These are phyloP conservation scores for Cutaneotrichosporon sp. DNA, from an alignment of 1,284 basidiomycete species.

Conservation along the genomic window DNA sequence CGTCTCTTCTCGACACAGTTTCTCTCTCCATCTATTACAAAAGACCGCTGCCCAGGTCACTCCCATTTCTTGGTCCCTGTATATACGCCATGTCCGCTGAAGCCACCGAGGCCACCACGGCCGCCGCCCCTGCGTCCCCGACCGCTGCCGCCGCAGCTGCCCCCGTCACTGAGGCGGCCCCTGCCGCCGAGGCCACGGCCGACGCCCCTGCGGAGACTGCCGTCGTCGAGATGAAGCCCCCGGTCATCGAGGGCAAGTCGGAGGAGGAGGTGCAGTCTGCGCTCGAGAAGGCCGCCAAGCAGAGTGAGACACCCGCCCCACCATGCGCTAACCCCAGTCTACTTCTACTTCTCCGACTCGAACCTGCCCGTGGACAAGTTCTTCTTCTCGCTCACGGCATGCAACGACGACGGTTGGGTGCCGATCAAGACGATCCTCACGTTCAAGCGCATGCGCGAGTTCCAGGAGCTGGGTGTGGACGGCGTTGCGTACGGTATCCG, in stretches of 20 bases:
- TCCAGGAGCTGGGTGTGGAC: slow-evolving; percentile 55
- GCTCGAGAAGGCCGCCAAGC: slow-evolving; percentile 34
- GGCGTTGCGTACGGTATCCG: slow-evolving; percentile 66
- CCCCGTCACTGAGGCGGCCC: too few species aligned
- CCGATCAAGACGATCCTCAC: slow-evolving; percentile 80
- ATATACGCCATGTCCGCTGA: not conserved
- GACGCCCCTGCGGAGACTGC: slow-evolving; percentile 12
- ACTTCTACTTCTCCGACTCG: slow-evolving; percentile 95
- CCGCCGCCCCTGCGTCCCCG: too few species aligned
- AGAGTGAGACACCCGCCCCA: slow-evolving; percentile 27
- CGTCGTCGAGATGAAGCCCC: slow-evolving; percentile 17
- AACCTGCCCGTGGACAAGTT: slow-evolving; percentile 98
- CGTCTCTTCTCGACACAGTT: not conserved
- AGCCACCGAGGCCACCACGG: not conserved
- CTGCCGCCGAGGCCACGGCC: slow-evolving; percentile 8
- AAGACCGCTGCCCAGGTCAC: not conserved
- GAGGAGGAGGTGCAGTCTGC: slow-evolving; percentile 33
- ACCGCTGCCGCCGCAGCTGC: not conserved
- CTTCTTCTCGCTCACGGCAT: slow-evolving; percentile 82
- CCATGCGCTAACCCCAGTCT: slow-evolving; percentile 57
- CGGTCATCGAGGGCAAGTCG: slow-evolving; percentile 33
- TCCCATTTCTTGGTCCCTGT: not conserved
- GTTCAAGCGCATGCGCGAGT: slow-evolving; percentile 93
- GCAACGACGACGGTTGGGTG: slow-evolving; percentile 79
- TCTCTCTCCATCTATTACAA: not conserved